Percentiles rank a stretch among this genome's conserved stretches.
Conservation (phyloP, 257 asterid species). For the Misopates orontium region DNA sequence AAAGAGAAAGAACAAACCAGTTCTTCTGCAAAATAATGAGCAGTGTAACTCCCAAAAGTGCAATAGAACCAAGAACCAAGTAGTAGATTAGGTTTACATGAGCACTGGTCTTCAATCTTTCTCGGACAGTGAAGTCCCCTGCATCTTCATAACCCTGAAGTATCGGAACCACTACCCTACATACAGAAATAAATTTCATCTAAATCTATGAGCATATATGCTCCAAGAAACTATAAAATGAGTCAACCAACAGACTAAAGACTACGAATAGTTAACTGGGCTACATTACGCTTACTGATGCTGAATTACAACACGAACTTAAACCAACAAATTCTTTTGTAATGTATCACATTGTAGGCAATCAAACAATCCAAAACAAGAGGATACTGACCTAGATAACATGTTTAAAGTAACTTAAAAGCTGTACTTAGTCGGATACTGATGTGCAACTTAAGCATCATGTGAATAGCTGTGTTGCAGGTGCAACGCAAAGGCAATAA, state of each 20-base stretch:
- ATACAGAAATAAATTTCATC: constrained; percentile 51
- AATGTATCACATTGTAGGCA: no score
- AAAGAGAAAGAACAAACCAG: constrained; percentile 54
- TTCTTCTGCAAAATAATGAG: constrained; percentile 50
- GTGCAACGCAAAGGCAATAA: no score
- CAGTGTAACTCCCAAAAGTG: constrained; percentile 54
- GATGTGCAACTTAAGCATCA: no score
- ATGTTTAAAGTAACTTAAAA: no score
- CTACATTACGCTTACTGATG: background rate
- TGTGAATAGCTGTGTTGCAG: no score
- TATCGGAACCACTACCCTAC: constrained; percentile 88
- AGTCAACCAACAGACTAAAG: constrained; percentile 4
- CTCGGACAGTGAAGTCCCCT: constrained; percentile 72
- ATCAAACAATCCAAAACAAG: no score
- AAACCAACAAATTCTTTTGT: no score
- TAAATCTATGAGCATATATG: constrained; percentile 39
- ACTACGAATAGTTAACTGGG: background rate
- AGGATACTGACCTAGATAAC: no score
- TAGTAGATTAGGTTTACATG: constrained; percentile 69
- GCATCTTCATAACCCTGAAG: constrained; percentile 92
- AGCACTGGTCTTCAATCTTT: constrained; percentile 69
- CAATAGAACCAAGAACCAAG: constrained; percentile 54
- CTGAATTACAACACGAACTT: no score
- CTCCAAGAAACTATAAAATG: constrained; percentile 10
- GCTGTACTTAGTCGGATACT: no score